Evolutionary conservation across 2,329 filamentous ascomycete species (phyloP).

Genomic region (Stromatinia cepivora): DNA sequence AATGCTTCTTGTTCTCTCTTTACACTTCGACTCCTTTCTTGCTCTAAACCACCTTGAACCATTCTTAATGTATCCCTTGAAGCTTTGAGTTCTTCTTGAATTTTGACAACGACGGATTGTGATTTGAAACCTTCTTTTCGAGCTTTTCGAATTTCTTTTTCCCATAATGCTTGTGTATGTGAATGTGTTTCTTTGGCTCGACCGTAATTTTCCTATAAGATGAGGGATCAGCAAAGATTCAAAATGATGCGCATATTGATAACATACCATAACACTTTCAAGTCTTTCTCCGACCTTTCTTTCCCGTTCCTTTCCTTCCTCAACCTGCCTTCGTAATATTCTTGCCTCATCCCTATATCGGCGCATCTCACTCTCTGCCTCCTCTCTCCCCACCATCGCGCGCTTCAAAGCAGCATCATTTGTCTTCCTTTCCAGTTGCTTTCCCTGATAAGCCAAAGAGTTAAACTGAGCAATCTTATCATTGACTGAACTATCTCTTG

Average conservation of each 20-base stretch:
- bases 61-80: constrained; percentile 53
- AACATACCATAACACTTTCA: constrained; percentile 67
- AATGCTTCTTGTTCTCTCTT: constrained; percentile 70
- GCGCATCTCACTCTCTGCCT: constrained; percentile 68
- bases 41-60: constrained; percentile 59
- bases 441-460: constrained; percentile 56
- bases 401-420: constrained; percentile 66
- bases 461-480: constrained; percentile 74
- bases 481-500: constrained; percentile 61
- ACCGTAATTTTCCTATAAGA: constrained; percentile 63
- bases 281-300: constrained; percentile 65
- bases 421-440: constrained; percentile 62
- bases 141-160: constrained; percentile 69
- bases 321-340: constrained; percentile 56
- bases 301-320: constrained; percentile 67
- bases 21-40: constrained; percentile 62
- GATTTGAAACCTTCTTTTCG: constrained; percentile 74
- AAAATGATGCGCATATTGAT: constrained; percentile 33
- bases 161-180: constrained; percentile 67
- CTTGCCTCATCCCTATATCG: constrained; percentile 62
- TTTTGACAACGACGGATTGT: constrained; percentile 66
- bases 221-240: constrained; percentile 25
- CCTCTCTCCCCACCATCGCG: constrained; percentile 67
- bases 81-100: constrained; percentile 72
- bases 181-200: constrained; percentile 69